A percentile compares a stretch with the other conserved stretches of the same genome.
These are phyloP conservation scores for Venturia asperata DNA, from an alignment of 2,329 filamentous ascomycete species.

Conservation along the genomic window DNA sequence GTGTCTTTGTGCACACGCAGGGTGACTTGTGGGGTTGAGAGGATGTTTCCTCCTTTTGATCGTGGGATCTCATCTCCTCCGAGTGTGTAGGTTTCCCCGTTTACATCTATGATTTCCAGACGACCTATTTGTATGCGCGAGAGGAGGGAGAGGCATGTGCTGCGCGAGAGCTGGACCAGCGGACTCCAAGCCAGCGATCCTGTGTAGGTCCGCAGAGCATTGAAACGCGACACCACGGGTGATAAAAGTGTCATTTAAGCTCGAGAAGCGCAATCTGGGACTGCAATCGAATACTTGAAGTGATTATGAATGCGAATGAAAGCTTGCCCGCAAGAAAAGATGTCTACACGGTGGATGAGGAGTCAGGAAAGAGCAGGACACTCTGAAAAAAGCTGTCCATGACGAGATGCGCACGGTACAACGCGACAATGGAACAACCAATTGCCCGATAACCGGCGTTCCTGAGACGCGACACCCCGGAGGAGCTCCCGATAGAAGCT, in stretches of 20 bases:
- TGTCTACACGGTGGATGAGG: not conserved
- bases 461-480: conserved; percentile 14
- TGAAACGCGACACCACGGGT: conserved; percentile 33
- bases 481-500: not conserved
- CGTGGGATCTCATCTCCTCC: conserved; percentile 41
- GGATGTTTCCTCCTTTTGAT: not conserved
- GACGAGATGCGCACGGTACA: not conserved
- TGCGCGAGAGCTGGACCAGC: conserved; percentile 40
- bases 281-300: not conserved
- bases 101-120: conserved; percentile 39
- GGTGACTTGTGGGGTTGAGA: conserved; percentile 41
- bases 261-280: not conserved
- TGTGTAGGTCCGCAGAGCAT: conserved; percentile 36
- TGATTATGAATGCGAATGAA: not conserved
- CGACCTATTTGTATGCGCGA: conserved; percentile 41
- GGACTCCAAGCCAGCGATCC: conserved; percentile 43
- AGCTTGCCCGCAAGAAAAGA: not conserved
- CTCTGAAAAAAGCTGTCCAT: not conserved
- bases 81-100: conserved; percentile 37
- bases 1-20: conserved; percentile 57
- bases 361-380: not conserved
- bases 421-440: conserved; percentile 1
- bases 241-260: conserved; percentile 31
- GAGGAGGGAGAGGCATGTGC: conserved; percentile 40
- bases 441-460: conserved; percentile 1